A percentile compares a stretch with the other conserved stretches of the same genome.
These are phyloP conservation scores for Yamadazyma laniorum DNA, from an alignment of 805 yeast genomes.

Conservation along the genomic window DNA sequence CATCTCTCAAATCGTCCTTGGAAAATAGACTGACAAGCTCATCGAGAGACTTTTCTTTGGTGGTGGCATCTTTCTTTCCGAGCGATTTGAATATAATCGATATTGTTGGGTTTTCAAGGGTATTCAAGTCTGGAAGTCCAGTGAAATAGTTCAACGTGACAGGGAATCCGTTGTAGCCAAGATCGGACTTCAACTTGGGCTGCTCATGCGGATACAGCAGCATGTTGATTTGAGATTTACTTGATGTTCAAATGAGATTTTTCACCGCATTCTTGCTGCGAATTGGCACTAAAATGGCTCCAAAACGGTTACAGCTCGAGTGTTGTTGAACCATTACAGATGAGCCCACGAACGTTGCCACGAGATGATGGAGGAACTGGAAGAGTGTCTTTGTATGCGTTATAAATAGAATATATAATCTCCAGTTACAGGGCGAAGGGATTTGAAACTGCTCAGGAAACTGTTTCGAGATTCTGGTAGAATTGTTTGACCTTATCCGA, in stretches of 20 bases:
- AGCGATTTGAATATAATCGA: conserved; percentile 71
- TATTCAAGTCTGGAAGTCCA: conserved; percentile 63
- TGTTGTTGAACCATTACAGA: no score
- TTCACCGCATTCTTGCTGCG: neutral
- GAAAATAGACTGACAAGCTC: conserved; percentile 46
- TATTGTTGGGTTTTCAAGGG: conserved; percentile 43
- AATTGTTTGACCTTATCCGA: conserved; percentile 34
- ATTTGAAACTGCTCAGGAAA: no score
- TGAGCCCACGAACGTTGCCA: no score
- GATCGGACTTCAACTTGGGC: conserved; percentile 12
- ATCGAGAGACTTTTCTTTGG: conserved; percentile 74
- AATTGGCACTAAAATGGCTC: conserved; percentile 3
- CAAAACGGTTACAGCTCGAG: neutral
- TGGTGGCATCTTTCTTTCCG: conserved; percentile 76
- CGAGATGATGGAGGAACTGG: no score
- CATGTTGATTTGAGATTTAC: neutral
- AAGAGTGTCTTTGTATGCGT: no score
- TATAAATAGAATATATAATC: no score
- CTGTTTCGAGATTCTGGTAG: conserved; percentile 19
- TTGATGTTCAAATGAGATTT: no score
- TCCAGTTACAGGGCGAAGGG: no score
- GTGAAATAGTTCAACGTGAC: conserved; percentile 73
- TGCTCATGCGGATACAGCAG: conserved; percentile 1
- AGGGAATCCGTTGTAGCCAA: conserved; percentile 41
- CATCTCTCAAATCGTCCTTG: conserved; percentile 9